Conservation (phyloP, 495 filamentous ascomycete genomes). For the Penicillium manginii region DNA sequence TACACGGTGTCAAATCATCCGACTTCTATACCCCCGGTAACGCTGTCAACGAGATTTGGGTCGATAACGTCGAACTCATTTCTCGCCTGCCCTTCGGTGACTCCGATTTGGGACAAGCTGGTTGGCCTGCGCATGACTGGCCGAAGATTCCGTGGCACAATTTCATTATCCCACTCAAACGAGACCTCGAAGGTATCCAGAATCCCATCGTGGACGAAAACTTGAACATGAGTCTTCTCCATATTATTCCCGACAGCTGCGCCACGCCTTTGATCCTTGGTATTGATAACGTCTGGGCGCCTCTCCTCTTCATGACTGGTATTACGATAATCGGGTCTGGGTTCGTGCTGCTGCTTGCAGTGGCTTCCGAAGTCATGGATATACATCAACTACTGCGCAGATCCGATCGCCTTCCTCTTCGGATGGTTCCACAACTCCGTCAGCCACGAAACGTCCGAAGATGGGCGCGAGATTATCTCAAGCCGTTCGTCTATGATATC, state of each 20-base stretch:
- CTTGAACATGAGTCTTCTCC: too few species aligned
- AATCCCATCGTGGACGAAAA: too few species aligned
- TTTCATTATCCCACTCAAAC: conserved; percentile 45
- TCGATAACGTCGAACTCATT: conserved; percentile 38
- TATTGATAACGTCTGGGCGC: background rate
- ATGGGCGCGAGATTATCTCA: too few species aligned
- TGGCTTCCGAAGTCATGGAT: too few species aligned
- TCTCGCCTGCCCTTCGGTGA: conserved; percentile 45
- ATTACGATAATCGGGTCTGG: background rate
- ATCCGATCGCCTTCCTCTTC: too few species aligned
- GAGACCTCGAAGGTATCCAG: conserved; percentile 9
- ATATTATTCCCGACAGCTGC: too few species aligned
- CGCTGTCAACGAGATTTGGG: conserved; percentile 46
- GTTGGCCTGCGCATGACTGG: conserved; percentile 33
- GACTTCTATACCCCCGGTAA: conserved; percentile 40
- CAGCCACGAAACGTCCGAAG: too few species aligned
- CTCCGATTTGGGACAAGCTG: conserved; percentile 39
- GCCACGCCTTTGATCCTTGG: background rate
- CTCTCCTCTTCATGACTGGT: background rate
- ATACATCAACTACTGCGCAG: too few species aligned
- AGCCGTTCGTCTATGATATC: too few species aligned
- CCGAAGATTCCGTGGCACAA: conserved; percentile 49
- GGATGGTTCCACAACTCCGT: too few species aligned
- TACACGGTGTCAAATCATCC: conserved; percentile 38
- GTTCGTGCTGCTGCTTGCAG: background rate